Evolutionary conservation across 192 early-diverging fungal genomes (phyloP).

Genomic region (Rhizoclosmatium sp.): DNA sequence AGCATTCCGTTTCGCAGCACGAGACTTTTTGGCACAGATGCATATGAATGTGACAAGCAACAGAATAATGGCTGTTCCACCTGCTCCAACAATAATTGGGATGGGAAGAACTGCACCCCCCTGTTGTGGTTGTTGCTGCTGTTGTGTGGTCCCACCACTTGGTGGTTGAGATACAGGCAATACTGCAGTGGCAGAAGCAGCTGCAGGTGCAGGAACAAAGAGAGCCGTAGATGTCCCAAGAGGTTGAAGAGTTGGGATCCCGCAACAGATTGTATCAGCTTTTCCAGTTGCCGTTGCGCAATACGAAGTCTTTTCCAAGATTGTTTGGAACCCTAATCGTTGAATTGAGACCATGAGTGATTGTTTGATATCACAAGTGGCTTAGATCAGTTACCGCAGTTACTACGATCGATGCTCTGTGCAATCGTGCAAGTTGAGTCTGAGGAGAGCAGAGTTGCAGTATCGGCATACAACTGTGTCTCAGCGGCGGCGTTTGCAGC

Average conservation of each 20-base stretch:
- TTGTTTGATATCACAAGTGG: not conserved
- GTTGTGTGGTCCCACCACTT: not conserved
- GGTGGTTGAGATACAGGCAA: not conserved
- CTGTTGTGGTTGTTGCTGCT: not conserved
- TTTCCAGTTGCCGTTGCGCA: conserved; percentile 7
- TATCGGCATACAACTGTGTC: not conserved
- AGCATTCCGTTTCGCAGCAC: not conserved
- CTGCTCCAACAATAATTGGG: conserved; percentile 15
- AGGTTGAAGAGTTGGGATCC: not conserved
- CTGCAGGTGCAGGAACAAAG: not conserved
- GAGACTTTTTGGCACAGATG: conserved; percentile 2
- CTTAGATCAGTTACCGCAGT: conserved; percentile 15
- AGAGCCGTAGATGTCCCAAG: not conserved
- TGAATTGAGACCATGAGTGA: not conserved
- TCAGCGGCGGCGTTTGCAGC: not conserved
- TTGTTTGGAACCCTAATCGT: not conserved
- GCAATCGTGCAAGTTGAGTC: not conserved
- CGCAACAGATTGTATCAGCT: not conserved
- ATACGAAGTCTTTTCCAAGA: not conserved
- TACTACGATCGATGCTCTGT: not conserved
- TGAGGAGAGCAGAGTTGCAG: not conserved
- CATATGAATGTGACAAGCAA: not conserved
- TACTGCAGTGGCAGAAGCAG: not conserved
- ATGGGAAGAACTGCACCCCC: not conserved
- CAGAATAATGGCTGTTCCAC: not conserved